phyloP scores from a whole-genome alignment of 441 rosid genomes.

The Bocquillonia castaneifolia region DNA sequence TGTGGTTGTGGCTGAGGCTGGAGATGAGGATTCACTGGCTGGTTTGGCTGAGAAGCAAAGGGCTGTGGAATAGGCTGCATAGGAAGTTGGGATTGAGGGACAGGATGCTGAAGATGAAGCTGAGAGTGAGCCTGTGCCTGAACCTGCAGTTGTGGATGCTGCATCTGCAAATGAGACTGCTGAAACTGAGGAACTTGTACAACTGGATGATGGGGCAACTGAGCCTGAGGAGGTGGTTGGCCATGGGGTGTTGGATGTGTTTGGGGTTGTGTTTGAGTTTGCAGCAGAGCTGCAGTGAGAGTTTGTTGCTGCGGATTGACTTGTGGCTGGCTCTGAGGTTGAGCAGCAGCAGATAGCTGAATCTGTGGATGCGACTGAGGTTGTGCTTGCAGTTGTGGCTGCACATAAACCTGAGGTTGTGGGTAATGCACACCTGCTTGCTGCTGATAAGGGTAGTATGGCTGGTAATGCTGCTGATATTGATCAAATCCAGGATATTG shows the following conservation, averaged over 20 bases:
- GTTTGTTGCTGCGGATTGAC: conserved; percentile 42
- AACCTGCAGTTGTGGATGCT: conserved; percentile 27
- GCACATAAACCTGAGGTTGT: conserved; percentile 39
- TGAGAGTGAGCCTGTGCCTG: conserved; percentile 31
- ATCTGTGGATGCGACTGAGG: conserved; percentile 32
- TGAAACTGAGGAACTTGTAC: conserved; percentile 41
- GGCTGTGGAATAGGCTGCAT: conserved; percentile 29
- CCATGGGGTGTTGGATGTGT: conserved; percentile 25
- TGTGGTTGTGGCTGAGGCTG: conserved; percentile 39
- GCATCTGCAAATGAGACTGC: conserved; percentile 39
- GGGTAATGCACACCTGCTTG: conserved; percentile 39
- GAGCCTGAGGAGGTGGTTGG: conserved; percentile 39
- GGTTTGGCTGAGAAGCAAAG: conserved; percentile 34
- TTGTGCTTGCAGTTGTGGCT: conserved; percentile 32
- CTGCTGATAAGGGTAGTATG: conserved; percentile 56
- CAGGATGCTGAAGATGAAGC: conserved; percentile 30
- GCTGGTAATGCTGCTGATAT: conserved; percentile 58
- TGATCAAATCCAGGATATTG: conserved; percentile 53
- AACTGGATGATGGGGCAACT: conserved; percentile 32
- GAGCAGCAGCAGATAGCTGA: conserved; percentile 38
- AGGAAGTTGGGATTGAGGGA: conserved; percentile 34
- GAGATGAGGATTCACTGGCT: conserved; percentile 30
- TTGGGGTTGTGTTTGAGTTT: conserved; percentile 35
- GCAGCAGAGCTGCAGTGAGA: conserved; percentile 29
- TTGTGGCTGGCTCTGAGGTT: conserved; percentile 38